Evolutionary conservation across 2,329 filamentous ascomycete species (phyloP).

Genomic region (Trichoderma brevicompactum): DNA sequence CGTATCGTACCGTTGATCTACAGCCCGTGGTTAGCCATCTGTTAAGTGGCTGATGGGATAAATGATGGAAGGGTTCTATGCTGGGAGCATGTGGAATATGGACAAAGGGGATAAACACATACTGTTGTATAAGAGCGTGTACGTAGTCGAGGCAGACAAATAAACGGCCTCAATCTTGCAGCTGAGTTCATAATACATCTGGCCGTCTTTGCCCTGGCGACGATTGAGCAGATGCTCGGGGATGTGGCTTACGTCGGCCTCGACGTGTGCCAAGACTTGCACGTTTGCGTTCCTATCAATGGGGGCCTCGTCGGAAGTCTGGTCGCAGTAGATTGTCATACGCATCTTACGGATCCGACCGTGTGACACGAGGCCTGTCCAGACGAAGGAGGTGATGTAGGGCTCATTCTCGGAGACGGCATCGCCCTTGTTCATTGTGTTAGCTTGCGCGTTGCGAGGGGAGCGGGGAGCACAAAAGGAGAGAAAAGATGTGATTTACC

Average conservation of each 20-base stretch:
- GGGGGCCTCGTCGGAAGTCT: constrained; percentile 40
- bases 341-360: constrained; percentile 43
- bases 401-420: constrained; percentile 47
- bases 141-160: constrained; percentile 48
- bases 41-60: constrained; percentile 16
- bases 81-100: neutral
- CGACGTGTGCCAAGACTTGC: constrained; percentile 43
- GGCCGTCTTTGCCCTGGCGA: constrained; percentile 43
- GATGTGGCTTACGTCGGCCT: constrained; percentile 48
- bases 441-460: neutral
- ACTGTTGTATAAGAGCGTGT: constrained; percentile 51
- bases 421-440: constrained; percentile 40
- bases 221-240: constrained; percentile 43
- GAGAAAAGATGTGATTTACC: constrained; percentile 34
- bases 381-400: constrained; percentile 41
- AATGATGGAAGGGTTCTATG: constrained; percentile 26
- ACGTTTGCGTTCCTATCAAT: constrained; percentile 45
- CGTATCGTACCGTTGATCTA: constrained; percentile 47
- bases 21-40: neutral
- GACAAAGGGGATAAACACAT: constrained; percentile 28
- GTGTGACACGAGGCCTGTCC: constrained; percentile 40
- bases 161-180: constrained; percentile 50
- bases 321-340: constrained; percentile 45
- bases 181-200: constrained; percentile 47
- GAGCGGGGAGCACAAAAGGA: too few species aligned